These are phyloP conservation scores for Xanthoconium stramineum DNA, from an alignment of 768 basidiomycete genomes.

Conservation along the genomic window DNA sequence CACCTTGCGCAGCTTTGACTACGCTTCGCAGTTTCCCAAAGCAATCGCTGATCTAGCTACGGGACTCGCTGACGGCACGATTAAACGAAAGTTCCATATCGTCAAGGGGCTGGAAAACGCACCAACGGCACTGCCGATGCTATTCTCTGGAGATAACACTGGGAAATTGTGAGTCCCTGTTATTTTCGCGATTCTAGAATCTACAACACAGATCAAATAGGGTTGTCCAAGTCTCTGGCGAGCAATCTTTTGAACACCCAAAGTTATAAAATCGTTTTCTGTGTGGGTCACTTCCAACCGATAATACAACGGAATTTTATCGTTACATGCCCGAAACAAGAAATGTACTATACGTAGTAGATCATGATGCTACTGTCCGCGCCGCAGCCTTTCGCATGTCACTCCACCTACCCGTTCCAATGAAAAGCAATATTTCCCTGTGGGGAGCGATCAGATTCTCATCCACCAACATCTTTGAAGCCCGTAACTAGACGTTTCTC, in stretches of 20 bases:
- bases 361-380: background rate
- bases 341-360: conserved; percentile 2
- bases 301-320: background rate
- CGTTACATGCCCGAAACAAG: conserved; percentile 8
- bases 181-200: background rate
- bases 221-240: conserved; percentile 40
- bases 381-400: background rate
- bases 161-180: conserved; percentile 59
- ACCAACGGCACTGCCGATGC: conserved; percentile 61
- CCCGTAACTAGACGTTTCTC: conserved; percentile 14
- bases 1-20: conserved; percentile 60
- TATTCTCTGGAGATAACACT: conserved; percentile 74
- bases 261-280: conserved; percentile 3
- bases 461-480: background rate
- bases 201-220: conserved; percentile 31
- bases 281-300: background rate
- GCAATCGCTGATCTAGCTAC: conserved; percentile 56
- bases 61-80: conserved; percentile 61
- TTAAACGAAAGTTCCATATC: conserved; percentile 79
- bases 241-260: background rate
- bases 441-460: background rate
- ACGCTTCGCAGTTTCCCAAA: conserved; percentile 52
- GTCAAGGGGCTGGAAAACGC: conserved; percentile 74
- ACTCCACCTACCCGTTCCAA: conserved; percentile 6
- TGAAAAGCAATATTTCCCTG: background rate